Conservation (phyloP, 352 stramenopile species). For the Plasmopara halstedii region DNA sequence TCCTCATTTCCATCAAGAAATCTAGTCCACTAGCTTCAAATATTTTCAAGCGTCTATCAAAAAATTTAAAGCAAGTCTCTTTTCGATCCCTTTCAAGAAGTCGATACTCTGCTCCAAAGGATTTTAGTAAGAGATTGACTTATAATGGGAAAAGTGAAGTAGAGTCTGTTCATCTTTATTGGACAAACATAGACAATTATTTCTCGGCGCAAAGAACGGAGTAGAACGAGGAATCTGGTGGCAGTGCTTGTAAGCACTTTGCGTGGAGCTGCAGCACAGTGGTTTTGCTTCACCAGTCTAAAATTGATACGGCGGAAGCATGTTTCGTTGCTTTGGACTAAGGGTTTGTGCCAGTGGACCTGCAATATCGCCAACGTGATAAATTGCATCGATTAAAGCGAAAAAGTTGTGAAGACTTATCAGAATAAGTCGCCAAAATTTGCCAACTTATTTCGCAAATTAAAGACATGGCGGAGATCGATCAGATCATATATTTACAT, state of each 20-base stretch:
- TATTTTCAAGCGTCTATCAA: no score
- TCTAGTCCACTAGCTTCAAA: no score
- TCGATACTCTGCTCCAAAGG: no score
- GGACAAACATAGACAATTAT: not conserved
- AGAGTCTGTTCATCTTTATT: no score
- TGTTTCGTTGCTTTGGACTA: not conserved
- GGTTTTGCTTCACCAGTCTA: not conserved
- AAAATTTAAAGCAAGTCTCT: no score
- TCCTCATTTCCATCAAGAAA: no score
- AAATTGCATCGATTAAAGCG: conserved; percentile 2
- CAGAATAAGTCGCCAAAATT: conserved; percentile 7
- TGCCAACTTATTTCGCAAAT: conserved; percentile 5
- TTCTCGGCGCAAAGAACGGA: not conserved
- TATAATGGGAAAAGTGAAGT: no score
- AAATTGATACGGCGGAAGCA: not conserved
- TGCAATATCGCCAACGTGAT: conserved; percentile 1
- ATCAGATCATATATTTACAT: conserved; percentile 6
- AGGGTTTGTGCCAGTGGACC: conserved; percentile 4
- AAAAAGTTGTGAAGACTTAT: not conserved
- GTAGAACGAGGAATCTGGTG: not conserved
- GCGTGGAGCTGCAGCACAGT: not conserved
- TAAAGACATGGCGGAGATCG: conserved; percentile 5
- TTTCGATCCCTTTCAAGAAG: no score
- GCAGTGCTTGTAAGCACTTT: not conserved
- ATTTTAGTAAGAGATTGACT: no score